Base-by-base conservation (phyloP, 2,329 filamentous ascomycete species). In the Ascochyta rabiei region DNA sequence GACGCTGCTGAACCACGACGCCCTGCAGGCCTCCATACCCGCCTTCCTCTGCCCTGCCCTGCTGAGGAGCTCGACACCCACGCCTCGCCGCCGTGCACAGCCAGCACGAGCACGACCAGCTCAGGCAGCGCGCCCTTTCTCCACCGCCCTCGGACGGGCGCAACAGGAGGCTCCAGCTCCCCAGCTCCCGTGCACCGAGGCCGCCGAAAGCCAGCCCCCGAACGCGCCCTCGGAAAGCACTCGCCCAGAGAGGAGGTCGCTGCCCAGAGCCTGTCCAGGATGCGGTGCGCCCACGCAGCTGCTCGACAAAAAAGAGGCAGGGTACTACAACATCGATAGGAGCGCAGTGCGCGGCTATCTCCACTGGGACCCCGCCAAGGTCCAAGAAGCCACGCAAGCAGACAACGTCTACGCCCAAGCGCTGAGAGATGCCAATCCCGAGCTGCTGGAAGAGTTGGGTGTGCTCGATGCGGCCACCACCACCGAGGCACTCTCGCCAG, bases 251-350 rank as follows among this genome's bases (percentile, higher is more conserved):
- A 48, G 42, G n/a, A 59, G 48, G 23, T 42, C 64, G 6, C 66
- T 86, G 12, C 84, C 84, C 0, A 51, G 78, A 6, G 79, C 80
- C 21, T 88, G 86, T 68, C 85, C 86, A 26, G 86, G 86, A 62
- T 88, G 86, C 61, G 86, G 86, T 48, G 86, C 85, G 24, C 80
- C 82, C 31, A 79, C 82, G 30, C 85, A 88, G 69, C 82, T 80
- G 5, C 68, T 83, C 43, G 79, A 83, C 41, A 75, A 79, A 31
- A 74, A 79, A 1, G 79, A 82, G 60, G 80, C 85, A 2, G 86
- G 86, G 10, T 87, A 79, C 69, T 88, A 87, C 68, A 76, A 78
- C 53, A 67, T 76, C 40, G 75, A 73, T 26, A 77, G 82, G 53
- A 82, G 79, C 54, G 77, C 76, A 24, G 79, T 82, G 31, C 79